phyloP scores from a whole-genome alignment of 2,329 filamentous ascomycete species.

The Trichothecium sympodiale region DNA sequence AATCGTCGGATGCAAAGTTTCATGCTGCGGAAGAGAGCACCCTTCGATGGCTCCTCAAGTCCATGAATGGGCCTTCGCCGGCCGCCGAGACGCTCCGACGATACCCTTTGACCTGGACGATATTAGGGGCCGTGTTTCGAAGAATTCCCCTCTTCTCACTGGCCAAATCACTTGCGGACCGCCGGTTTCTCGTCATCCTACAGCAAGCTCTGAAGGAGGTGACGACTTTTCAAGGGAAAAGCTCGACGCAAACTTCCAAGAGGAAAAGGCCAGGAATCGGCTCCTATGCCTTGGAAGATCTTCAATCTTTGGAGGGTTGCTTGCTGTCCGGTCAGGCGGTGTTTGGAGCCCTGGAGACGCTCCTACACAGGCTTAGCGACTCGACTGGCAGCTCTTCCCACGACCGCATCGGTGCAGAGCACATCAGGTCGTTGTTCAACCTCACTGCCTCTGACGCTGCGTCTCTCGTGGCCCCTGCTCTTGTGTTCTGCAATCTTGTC shows the following conservation, averaged over 20 bases:
- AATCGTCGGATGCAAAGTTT: conserved; percentile 28
- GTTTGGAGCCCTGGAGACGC: conserved; percentile 31
- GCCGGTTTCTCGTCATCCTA: conserved; percentile 55
- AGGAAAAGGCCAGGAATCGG: conserved; percentile 31
- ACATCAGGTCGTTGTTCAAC: conserved; percentile 46
- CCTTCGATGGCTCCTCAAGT: conserved; percentile 52
- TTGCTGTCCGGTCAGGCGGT: conserved; percentile 35
- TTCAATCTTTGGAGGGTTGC: conserved; percentile 28
- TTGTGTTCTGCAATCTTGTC: conserved; percentile 32
- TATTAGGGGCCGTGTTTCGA: conserved; percentile 49
- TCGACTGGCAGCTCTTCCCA: conserved; percentile 23
- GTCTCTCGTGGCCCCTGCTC: conserved; percentile 30
- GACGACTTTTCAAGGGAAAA: conserved; percentile 11
- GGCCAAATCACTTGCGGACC: conserved; percentile 60
- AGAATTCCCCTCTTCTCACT: conserved; percentile 59
- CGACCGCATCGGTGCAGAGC: conserved; percentile 43
- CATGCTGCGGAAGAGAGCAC: conserved; percentile 46
- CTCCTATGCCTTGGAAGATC: conserved; percentile 25
- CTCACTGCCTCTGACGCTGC: conserved; percentile 35
- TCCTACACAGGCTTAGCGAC: conserved; percentile 34
- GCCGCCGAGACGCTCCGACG: conserved; percentile 41
- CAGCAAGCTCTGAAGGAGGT: conserved; percentile 54
- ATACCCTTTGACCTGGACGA: conserved; percentile 47
- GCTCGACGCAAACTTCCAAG: conserved; percentile 19
- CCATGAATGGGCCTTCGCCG: conserved; percentile 37